phyloP scores from a whole-genome alignment of 345 rosid genomes.

The Xanthoceras sorbifolium region DNA sequence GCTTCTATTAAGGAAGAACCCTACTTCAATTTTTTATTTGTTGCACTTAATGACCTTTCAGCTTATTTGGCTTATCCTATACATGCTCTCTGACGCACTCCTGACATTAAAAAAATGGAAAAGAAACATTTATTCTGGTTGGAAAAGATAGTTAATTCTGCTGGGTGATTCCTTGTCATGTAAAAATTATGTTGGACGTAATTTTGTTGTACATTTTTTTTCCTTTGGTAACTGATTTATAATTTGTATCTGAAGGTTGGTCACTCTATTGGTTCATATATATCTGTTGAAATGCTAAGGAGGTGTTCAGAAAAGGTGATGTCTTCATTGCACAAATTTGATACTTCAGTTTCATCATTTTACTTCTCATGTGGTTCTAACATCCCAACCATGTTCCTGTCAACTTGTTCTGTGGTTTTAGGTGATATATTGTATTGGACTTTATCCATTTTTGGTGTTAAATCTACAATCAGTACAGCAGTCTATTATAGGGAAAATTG shows the following conservation, averaged over 20 bases:
- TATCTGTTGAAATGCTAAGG: conserved; percentile 58
- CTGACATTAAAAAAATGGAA: not conserved
- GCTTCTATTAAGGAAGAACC: not conserved
- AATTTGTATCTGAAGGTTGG: conserved; percentile 58
- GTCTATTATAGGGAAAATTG: conserved; percentile 49
- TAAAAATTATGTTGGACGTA: not conserved
- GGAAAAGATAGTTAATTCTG: conserved; percentile 1
- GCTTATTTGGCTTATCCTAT: not conserved
- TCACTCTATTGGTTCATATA: conserved; percentile 85
- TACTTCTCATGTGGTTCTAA: not conserved
- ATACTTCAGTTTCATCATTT: not conserved
- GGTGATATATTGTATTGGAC: conserved; percentile 59
- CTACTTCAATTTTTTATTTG: not conserved
- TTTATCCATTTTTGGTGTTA: conserved; percentile 77
- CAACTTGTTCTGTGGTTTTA: conserved; percentile 26
- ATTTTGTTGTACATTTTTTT: not conserved
- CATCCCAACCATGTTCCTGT: not conserved
- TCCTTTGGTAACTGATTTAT: conserved; percentile 22
- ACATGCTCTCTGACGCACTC: not conserved
- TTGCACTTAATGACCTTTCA: not conserved
- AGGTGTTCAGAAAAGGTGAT: conserved; percentile 60
- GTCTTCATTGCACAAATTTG: conserved; percentile 10
- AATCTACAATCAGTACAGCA: conserved; percentile 58
- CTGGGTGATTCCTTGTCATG: not conserved
- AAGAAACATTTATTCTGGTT: not conserved